phyloP scores from a whole-genome alignment of 805 yeast genomes.

The Wickerhamiella lipophila region DNA sequence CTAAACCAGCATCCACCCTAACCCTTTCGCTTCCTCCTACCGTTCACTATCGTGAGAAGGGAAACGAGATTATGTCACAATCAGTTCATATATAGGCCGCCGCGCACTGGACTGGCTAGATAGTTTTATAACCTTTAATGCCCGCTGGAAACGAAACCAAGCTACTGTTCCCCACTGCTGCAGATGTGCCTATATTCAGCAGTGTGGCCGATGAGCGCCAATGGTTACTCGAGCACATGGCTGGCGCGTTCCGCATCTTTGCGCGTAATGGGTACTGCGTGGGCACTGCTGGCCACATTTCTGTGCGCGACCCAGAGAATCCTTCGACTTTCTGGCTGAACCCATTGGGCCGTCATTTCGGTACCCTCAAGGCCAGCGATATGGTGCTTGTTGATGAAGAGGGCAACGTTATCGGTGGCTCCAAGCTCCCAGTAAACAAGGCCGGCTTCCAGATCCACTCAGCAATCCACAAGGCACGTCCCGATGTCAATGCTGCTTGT shows the following conservation, averaged over 20 bases:
- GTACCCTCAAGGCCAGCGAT: constrained; percentile 44
- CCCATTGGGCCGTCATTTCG: constrained; percentile 71
- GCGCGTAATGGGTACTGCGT: constrained; percentile 67
- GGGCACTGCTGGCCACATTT: constrained; percentile 78
- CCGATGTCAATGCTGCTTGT: constrained; percentile 60
- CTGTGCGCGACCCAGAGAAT: constrained; percentile 71
- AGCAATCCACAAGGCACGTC: constrained; percentile 52
- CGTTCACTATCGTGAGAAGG: neutral
- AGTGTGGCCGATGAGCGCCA: constrained; percentile 18
- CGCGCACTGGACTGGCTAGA: neutral
- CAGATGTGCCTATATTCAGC: constrained; percentile 17
- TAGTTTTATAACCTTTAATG: neutral
- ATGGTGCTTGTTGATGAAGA: constrained; percentile 51
- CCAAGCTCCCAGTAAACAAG: constrained; percentile 42
- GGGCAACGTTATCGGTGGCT: constrained; percentile 53
- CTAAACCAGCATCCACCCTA: too few species aligned
- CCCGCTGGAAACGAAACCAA: neutral
- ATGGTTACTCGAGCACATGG: constrained; percentile 46
- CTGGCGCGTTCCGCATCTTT: constrained; percentile 72
- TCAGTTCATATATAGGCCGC: neutral
- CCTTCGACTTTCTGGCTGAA: constrained; percentile 81
- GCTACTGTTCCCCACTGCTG: constrained; percentile 16
- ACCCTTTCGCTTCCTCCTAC: constrained; percentile 4
- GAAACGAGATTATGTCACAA: neutral
- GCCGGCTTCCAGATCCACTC: constrained; percentile 65